phyloP scores from a whole-genome alignment of 2,329 filamentous ascomycete species.

The Alternaria novae-zelandiae region DNA sequence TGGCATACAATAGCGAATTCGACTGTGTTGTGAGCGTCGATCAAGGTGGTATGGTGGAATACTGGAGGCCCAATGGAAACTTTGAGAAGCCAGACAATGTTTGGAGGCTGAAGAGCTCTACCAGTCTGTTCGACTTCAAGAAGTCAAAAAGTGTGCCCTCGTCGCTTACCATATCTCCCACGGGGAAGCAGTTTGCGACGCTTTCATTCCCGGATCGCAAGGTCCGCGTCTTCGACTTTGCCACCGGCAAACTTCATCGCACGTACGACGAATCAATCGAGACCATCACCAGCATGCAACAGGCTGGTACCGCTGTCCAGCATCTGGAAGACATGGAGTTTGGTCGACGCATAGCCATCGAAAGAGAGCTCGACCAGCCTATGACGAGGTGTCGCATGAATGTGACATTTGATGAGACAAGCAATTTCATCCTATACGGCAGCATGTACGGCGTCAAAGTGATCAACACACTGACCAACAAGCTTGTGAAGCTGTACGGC shows the following conservation, averaged over 20 bases:
- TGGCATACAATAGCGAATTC: slow-evolving; percentile 87
- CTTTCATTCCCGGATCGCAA: slow-evolving; percentile 94
- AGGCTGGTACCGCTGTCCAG: slow-evolving; percentile 81
- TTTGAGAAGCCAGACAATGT: slow-evolving; percentile 93
- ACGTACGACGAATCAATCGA: slow-evolving; percentile 94
- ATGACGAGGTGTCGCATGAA: slow-evolving; percentile 74
- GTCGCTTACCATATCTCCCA: slow-evolving; percentile 83
- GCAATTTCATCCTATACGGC: slow-evolving; percentile 93
- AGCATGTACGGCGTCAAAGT: slow-evolving; percentile 93
- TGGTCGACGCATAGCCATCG: slow-evolving; percentile 82
- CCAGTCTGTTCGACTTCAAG: slow-evolving; percentile 95
- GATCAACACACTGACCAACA: slow-evolving; percentile 93
- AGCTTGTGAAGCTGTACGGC: slow-evolving; percentile 87
- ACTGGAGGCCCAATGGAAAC: slow-evolving; percentile 81
- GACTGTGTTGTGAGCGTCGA: slow-evolving; percentile 93
- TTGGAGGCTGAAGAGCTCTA: slow-evolving; percentile 91
- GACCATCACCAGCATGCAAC: slow-evolving; percentile 92
- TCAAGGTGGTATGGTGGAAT: slow-evolving; percentile 91
- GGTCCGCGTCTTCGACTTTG: slow-evolving; percentile 91
- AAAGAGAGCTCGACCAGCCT: slow-evolving; percentile 81
- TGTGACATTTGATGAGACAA: slow-evolving; percentile 93
- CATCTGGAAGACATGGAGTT: slow-evolving; percentile 92
- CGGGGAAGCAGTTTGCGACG: slow-evolving; percentile 83
- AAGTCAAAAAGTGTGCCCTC: slow-evolving; percentile 85
- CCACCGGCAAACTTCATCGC: slow-evolving; percentile 82